Base-by-base conservation (phyloP, 2,329 filamentous ascomycete genomes). In the Clarireedia hainanense region DNA sequence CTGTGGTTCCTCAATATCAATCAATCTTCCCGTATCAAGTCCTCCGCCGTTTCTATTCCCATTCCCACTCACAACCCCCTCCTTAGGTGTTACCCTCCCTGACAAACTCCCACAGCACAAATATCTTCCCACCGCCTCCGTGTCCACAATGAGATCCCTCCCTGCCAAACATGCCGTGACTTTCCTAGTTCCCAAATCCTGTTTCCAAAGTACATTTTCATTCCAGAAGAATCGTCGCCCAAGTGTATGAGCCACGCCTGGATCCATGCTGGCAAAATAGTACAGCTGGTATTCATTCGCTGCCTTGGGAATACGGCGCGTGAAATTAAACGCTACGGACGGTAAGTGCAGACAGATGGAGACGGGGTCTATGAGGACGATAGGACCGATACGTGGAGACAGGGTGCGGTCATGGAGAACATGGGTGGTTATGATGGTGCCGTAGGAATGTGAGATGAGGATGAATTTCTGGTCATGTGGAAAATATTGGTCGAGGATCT, bases 321-420 rank as follows among this genome's bases (percentile, higher is more conserved):
- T 75, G 65, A 85, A 85, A 61, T 85, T 86, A 66, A 81, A 85
- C 1, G 80, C 80, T 7, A 85, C 80, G 60, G 84, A 77, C 4
- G 81, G 80, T 7, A 83, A 74, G 64, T 85, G 80, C 2, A 85
- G 70, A 1, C 84, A 68, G 47, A 85, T 75, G 0, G 78, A 78
- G 0, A 85, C 79, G 0, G 82, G 83, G 63, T 85, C 82, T 34
- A 84, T 73, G 24, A 85, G 72, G 0, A 85, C 63, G 2, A 78
- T 68, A 0, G 77, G 72, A 1, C 75, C 74, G 42, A 84, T 76
- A 17, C 71, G 74, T 3, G 63, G 46, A 9, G 71, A 71, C 0
- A 75, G 69, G 1, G 61, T 56, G 0, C 72, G 64, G 24, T 71
- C 67, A 27, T 75, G 74, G 9, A 85, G 72, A 4, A 85, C 72